Evolutionary conservation across 257 asterid species (phyloP), one percentile per base, ranked within the genome.

Genomic region (Eustoma russellianum): DNA sequence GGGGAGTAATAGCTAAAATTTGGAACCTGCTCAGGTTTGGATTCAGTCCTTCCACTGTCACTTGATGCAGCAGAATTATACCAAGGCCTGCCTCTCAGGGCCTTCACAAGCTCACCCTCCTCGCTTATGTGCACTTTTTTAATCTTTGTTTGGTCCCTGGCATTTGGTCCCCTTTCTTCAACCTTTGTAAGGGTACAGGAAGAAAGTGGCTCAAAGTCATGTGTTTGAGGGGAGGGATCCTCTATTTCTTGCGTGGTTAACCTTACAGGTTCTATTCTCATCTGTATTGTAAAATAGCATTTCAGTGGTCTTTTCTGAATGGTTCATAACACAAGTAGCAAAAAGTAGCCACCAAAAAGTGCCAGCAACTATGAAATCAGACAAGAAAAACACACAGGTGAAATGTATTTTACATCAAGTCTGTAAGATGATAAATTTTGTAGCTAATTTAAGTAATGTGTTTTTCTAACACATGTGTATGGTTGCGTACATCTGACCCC

Each of bases 151-250:
- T 38, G 10, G 65, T 56, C 53, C 41, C 75, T 44, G 69, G 57
- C 48, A 59, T 48, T 58, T 41, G 48, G 41, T 53, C 45, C 67
- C 41, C 48, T 67, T 66, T 56, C 69, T 47, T 73, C 80, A 46
- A 70, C 75, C 76, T 66, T 88, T 73, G 79, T 81, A 46, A 81
- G 56, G 68, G 80, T 69, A 70, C 79, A 79, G 59, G 94, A 80
- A 43, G 68, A 78, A 64, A 88, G 74, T 56, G 95, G 72, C 83
- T 92, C 97, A 55, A 92, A 88, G 53, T 94, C 95, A 53, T 95
- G 95, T 17, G 96, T 96, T 58, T 81, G 79, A 48, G 88, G 60
- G 48, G 93, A 60, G 19, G 74, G 66, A 33, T 84, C 87, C 87
- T 84, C 75, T 71, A 69, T 73, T 61, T 91, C 95, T 57, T 79